Evolutionary conservation across 345 rosid species (phyloP), one percentile per base, ranked within the genome.

Genomic region (Gossypium thurberi): DNA sequence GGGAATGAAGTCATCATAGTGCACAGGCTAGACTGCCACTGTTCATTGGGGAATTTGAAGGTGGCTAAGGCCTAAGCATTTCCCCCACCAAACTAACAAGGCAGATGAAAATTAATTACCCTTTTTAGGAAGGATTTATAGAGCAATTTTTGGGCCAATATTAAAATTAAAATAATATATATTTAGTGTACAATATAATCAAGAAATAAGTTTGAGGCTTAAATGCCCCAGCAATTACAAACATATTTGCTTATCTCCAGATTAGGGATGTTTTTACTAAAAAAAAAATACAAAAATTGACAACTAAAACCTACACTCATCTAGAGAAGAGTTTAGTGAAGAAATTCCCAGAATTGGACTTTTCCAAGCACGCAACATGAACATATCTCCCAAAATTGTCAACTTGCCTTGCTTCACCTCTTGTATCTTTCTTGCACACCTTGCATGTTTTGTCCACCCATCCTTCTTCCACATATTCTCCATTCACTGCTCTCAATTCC

Each of bases 401-500:
- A 4, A 88, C 89, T 82, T 93, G 92, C 57, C 96, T 85, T 33
- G 88, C 74, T 20, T 91, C 97, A 2, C 93, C 94, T 75, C 75
- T 77, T 1, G 97, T 91, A 68, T 94, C 97, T 65, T 91, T 90
- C 84, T 90, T 94, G 88, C 94, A 94, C 9, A 90, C 81, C 81
- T 84, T 91, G 89, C 98, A 91, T 21, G 94, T 88, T 82, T 89
- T 94, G 87, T 91, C 97, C 18, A 93, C 96, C 98, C 98, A 93
- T 6, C 98, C 70, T 57, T 83, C 82, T 73, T 83, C 86, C 82
- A 81, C 86, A 68, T 81, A 82, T 62, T 88, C 33, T 25, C 98
- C 97, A 67, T 93, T 93, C 86, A 93, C 97, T 91, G 44, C 48
- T 43, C 68, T 11, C 62, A 25, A 10, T 58, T 51, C 5, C 55